phyloP scores from a whole-genome alignment of 768 basidiomycete genomes.

The Podaxis sp. region DNA sequence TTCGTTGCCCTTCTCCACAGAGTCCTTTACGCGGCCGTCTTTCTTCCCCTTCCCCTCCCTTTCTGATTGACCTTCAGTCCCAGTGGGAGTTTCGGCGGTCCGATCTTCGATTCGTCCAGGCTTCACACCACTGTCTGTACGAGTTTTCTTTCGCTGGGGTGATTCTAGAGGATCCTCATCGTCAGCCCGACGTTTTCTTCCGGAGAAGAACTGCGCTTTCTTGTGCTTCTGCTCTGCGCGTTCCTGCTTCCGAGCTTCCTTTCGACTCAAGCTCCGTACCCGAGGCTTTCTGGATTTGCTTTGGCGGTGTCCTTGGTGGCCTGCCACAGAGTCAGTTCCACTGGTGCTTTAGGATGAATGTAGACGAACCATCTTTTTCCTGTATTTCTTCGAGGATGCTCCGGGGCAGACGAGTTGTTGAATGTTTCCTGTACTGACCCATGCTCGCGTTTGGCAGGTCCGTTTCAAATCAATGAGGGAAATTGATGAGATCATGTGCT shows the following conservation, averaged over 20 bases:
- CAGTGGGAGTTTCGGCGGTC: not conserved
- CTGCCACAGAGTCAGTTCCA: not conserved
- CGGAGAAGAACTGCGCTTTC: constrained; percentile 54
- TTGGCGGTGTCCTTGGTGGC: not conserved
- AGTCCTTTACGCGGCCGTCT: not conserved
- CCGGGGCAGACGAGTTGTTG: constrained; percentile 5
- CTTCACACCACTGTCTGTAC: constrained; percentile 14
- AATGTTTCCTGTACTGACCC: not conserved
- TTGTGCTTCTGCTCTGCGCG: constrained; percentile 56
- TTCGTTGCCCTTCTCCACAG: not conserved
- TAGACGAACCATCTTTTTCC: not conserved
- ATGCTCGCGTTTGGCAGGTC: not conserved
- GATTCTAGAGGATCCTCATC: constrained; percentile 41
- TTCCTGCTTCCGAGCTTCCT: constrained; percentile 60
- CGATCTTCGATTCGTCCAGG: not conserved
- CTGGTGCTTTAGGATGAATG: not conserved
- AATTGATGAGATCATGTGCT: not conserved
- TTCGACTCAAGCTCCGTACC: constrained; percentile 35
- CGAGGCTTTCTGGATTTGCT: not conserved
- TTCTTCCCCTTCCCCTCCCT: not conserved
- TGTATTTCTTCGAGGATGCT: constrained; percentile 5
- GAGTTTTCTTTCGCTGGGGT: constrained; percentile 48
- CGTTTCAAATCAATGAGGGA: not conserved
- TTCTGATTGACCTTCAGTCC: not conserved
- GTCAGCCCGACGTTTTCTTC: constrained; percentile 33